Evolutionary conservation across 768 basidiomycete species (phyloP).

Genomic region (Rhizopogon vesiculosus): DNA sequence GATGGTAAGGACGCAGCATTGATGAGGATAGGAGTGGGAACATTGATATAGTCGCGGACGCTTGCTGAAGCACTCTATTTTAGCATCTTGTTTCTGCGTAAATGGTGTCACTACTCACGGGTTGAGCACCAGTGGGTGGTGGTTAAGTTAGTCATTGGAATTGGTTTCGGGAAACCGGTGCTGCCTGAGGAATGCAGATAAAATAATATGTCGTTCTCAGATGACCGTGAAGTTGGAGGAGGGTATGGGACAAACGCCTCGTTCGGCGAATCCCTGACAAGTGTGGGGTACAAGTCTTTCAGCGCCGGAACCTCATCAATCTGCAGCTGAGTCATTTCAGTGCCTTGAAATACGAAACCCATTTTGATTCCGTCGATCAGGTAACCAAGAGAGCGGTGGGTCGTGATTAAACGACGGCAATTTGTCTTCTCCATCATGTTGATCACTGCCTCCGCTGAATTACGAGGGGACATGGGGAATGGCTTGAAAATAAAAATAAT

Average conservation of each 20-base stretch:
- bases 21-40: background rate
- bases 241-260: slow-evolving; percentile 8
- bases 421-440: slow-evolving; percentile 32
- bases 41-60: background rate
- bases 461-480: slow-evolving; percentile 34
- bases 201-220: slow-evolving; percentile 18
- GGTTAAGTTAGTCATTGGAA: slow-evolving; percentile 26
- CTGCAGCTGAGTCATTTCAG: background rate
- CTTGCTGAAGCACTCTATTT: slow-evolving; percentile 1
- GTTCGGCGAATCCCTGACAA: background rate
- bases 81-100: background rate
- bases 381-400: too few species aligned
- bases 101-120: slow-evolving; percentile 20
- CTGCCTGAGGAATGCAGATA: slow-evolving; percentile 50
- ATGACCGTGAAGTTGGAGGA: background rate
- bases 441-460: slow-evolving; percentile 29
- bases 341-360: too few species aligned
- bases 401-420: slow-evolving; percentile 11
- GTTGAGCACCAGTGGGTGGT: slow-evolving; percentile 28
- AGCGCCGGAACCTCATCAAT: background rate
- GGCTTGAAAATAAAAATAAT: slow-evolving; percentile 17
- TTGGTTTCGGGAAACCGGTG: slow-evolving; percentile 41
- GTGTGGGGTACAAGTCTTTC: slow-evolving; percentile 6
- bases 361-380: too few species aligned
- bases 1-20: slow-evolving; percentile 14